A percentile compares a stretch with the other conserved stretches of the same genome.
phyloP scores from a whole-genome alignment of 2,329 filamentous ascomycete species.

The Plectosphaerella sp. region DNA sequence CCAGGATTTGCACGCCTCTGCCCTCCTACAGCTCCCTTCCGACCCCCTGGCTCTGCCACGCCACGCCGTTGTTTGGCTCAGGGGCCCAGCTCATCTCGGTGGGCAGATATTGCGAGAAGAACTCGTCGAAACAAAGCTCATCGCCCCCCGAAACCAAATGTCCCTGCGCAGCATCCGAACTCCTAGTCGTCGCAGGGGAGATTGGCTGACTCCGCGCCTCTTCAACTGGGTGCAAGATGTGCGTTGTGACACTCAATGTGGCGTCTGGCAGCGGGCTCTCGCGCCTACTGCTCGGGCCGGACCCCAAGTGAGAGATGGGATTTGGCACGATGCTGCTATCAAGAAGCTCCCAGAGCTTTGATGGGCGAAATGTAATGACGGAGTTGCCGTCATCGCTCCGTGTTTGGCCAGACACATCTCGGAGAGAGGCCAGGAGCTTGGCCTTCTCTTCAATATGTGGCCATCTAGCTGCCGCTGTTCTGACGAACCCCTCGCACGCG shows the following conservation, averaged over 20 bases:
- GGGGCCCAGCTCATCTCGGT: neutral
- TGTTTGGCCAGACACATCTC: neutral
- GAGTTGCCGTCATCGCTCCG: neutral
- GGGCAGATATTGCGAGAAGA: neutral
- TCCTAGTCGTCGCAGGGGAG: neutral
- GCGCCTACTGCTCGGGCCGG: conserved; percentile 76
- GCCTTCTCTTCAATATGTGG: neutral
- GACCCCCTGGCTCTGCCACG: too few species aligned
- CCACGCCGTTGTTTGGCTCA: neutral
- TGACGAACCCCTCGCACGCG: neutral
- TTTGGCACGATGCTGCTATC: neutral
- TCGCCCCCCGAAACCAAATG: neutral
- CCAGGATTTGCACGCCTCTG: too few species aligned
- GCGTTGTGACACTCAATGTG: neutral
- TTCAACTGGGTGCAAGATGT: neutral
- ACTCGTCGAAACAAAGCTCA: neutral
- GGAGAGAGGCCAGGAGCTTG: neutral
- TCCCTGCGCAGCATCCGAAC: neutral
- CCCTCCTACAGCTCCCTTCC: too few species aligned
- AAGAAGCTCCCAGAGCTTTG: neutral
- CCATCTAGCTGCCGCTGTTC: neutral
- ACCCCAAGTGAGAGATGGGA: neutral
- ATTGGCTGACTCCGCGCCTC: neutral
- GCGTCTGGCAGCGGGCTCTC: conserved; percentile 65
- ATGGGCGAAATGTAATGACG: neutral